phyloP scores from a whole-genome alignment of 2,329 filamentous ascomycete genomes.

The Aspergillus fischeri region DNA sequence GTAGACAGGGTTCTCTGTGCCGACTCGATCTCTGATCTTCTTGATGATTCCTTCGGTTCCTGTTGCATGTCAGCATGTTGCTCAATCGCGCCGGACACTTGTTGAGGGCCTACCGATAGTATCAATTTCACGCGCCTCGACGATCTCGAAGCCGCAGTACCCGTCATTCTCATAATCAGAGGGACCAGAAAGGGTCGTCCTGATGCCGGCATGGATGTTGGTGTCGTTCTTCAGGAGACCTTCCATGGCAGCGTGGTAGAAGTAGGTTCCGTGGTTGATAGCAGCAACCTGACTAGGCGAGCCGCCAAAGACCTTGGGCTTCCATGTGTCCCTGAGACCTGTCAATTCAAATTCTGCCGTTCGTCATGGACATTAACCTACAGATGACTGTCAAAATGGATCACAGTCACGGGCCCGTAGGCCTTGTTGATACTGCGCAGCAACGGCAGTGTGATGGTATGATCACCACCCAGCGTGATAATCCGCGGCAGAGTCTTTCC shows the following conservation, averaged over 20 bases:
- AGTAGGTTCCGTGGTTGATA: constrained; percentile 87
- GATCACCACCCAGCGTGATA: constrained; percentile 63
- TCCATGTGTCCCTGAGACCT: constrained; percentile 54
- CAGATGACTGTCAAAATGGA: constrained; percentile 61
- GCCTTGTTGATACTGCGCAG: constrained; percentile 58
- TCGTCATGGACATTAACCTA: constrained; percentile 20
- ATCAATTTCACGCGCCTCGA: constrained; percentile 70
- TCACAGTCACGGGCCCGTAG: constrained; percentile 64
- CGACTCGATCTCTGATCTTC: constrained; percentile 70
- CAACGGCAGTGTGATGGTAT: constrained; percentile 46
- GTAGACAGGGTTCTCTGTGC: constrained; percentile 71
- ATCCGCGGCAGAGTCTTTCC: constrained; percentile 74
- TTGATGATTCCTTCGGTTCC: constrained; percentile 70
- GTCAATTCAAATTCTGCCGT: not conserved
- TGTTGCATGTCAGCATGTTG: constrained; percentile 2
- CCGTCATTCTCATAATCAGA: constrained; percentile 82
- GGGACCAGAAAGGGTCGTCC: constrained; percentile 73
- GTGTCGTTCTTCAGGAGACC: constrained; percentile 75
- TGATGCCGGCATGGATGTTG: constrained; percentile 84
- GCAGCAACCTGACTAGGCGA: constrained; percentile 69
- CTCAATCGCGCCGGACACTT: not conserved
- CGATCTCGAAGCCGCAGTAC: constrained; percentile 78
- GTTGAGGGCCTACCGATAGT: constrained; percentile 47
- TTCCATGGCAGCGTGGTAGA: constrained; percentile 76
- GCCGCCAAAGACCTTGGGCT: constrained; percentile 81